Evolutionary conservation across 2,329 filamentous ascomycete species (phyloP).

Genomic region (Mollisia scopiformis): DNA sequence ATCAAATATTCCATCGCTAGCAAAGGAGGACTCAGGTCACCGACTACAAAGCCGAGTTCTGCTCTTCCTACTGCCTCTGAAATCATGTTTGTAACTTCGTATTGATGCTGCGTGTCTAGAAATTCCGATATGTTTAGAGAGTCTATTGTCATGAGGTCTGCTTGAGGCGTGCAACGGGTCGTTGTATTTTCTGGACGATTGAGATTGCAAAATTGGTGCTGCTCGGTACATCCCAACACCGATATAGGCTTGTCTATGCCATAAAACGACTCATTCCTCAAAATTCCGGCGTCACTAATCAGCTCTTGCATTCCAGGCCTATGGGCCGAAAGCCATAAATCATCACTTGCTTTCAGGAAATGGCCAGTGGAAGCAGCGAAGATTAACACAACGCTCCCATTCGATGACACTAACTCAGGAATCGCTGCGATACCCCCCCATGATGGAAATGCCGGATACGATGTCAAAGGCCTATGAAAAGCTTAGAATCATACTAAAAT

Average conservation of each 20-base stretch:
- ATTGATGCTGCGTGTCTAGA: neutral
- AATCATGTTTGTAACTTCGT: neutral
- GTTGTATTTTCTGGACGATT: neutral
- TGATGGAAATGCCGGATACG: neutral
- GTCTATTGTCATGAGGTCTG: neutral
- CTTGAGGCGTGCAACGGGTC: neutral
- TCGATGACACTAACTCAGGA: neutral
- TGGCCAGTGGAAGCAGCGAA: neutral
- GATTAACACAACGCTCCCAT: neutral
- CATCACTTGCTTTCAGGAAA: neutral
- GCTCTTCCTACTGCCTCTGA: neutral
- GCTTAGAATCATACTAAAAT: no score
- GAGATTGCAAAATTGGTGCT: constrained; percentile 2
- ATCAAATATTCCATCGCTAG: neutral
- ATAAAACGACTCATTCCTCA: neutral
- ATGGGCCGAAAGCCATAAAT: neutral
- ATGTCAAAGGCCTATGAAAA: no score
- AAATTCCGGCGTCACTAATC: neutral
- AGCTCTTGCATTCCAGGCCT: no score
- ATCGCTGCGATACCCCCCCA: constrained; percentile 1
- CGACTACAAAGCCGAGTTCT: neutral
- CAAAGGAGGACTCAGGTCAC: neutral
- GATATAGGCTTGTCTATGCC: neutral
- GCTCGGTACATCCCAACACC: neutral
- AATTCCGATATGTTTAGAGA: neutral